A percentile compares a stretch with the other conserved stretches of the same genome.
These are phyloP conservation scores for Rhodotorula sp. DNA, from an alignment of 1,284 basidiomycete genomes.

Conservation along the genomic window DNA sequence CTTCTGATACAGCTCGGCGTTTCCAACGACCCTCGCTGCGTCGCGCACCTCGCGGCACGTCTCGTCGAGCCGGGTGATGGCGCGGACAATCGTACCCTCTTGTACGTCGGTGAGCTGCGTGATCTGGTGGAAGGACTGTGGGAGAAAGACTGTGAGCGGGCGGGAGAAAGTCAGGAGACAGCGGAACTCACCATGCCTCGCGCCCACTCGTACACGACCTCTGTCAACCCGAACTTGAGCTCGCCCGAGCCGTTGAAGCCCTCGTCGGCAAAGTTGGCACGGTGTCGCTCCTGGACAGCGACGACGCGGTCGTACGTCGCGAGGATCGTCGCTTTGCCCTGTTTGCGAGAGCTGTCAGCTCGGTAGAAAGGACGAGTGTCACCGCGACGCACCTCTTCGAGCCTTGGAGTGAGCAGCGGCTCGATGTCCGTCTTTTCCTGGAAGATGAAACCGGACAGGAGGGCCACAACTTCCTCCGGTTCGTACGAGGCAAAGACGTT, in stretches of 20 bases:
- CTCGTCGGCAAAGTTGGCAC: slow-evolving; percentile 67
- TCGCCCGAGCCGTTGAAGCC: slow-evolving; percentile 62
- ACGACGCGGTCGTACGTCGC: slow-evolving; percentile 80
- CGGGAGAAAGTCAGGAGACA: not conserved
- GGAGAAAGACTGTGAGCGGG: not conserved
- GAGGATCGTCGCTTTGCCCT: slow-evolving; percentile 74
- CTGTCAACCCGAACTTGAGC: slow-evolving; percentile 87
- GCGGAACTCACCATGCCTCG: slow-evolving; percentile 77
- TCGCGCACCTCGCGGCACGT: slow-evolving; percentile 96
- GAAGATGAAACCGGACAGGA: slow-evolving; percentile 94
- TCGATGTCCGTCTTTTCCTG: slow-evolving; percentile 93
- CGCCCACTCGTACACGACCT: slow-evolving; percentile 99
- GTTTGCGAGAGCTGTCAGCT: not conserved
- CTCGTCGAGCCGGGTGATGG: slow-evolving; percentile 94
- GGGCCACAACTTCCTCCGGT: slow-evolving; percentile 94
- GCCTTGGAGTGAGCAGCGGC: slow-evolving; percentile 71
- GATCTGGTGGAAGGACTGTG: slow-evolving; percentile 90
- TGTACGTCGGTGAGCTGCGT: slow-evolving; percentile 88
- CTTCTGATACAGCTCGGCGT: slow-evolving; percentile 90
- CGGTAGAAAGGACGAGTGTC: not conserved
- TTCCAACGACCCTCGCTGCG: slow-evolving; percentile 95
- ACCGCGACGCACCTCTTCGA: slow-evolving; percentile 64
- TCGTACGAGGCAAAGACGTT: slow-evolving; percentile 87
- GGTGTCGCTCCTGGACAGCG: slow-evolving; percentile 69
- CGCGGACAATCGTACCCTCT: slow-evolving; percentile 94